Evolutionary conservation across 441 rosid genomes (phyloP).

Genomic region (Flueggea neowawraea): DNA sequence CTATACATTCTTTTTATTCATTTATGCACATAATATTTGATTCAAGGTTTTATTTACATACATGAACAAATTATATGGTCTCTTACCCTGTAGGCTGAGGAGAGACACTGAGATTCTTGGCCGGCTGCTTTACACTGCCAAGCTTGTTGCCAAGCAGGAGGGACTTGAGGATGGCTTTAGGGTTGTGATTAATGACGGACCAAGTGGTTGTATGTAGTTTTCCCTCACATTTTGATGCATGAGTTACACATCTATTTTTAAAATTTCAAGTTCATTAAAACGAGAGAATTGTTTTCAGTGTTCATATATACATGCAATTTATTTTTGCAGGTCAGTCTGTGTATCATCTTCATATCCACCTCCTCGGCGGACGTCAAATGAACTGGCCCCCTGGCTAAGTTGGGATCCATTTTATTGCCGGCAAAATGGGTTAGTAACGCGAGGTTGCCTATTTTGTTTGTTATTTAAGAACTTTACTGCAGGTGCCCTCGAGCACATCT

Average conservation of each 20-base stretch:
- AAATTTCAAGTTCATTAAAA: not conserved
- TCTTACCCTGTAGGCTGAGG: constrained; percentile 64
- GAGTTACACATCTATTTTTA: not conserved
- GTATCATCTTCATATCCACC: constrained; percentile 87
- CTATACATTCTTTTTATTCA: too few species aligned
- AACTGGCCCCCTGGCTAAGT: constrained; percentile 97
- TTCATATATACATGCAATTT: not conserved
- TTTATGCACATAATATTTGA: too few species aligned
- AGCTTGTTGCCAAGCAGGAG: constrained; percentile 90
- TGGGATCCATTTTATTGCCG: too few species aligned
- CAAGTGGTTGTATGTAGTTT: constrained; percentile 53
- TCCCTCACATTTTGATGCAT: not conserved
- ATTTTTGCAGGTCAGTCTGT: constrained; percentile 77
- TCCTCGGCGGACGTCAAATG: constrained; percentile 96
- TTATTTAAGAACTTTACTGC: too few species aligned
- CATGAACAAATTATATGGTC: not conserved
- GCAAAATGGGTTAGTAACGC: too few species aligned
- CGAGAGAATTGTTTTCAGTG: not conserved
- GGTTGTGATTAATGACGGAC: constrained; percentile 93
- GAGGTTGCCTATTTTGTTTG: too few species aligned
- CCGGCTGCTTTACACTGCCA: constrained; percentile 85
- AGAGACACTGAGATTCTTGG: constrained; percentile 86
- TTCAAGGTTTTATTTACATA: too few species aligned
- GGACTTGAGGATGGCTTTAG: constrained; percentile 87
- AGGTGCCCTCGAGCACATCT: too few species aligned